A percentile compares a stretch with the other conserved stretches of the same genome.
These are phyloP conservation scores for Lignosus rhinocerotis DNA, from an alignment of 1,284 basidiomycete genomes.

Conservation along the genomic window DNA sequence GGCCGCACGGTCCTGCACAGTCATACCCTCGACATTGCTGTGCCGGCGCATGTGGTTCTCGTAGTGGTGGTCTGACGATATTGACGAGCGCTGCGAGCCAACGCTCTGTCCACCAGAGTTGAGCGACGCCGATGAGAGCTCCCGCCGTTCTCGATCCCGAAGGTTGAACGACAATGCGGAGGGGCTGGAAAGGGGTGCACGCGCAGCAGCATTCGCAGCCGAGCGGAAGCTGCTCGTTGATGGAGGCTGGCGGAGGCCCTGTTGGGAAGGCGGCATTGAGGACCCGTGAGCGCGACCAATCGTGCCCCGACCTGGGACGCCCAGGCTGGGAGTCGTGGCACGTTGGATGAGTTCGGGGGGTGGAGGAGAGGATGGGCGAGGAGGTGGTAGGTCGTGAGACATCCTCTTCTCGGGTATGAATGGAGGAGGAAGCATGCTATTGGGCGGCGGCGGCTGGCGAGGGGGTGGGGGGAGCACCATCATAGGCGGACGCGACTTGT, in stretches of 20 bases:
- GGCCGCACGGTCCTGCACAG: slow-evolving; percentile 31
- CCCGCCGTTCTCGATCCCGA: slow-evolving; percentile 51
- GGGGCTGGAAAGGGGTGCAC: slow-evolving; percentile 45
- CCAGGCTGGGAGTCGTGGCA: slow-evolving; percentile 81
- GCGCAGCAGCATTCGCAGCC: slow-evolving; percentile 55
- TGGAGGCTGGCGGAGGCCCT: slow-evolving; percentile 66
- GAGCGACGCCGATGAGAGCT: slow-evolving; percentile 66
- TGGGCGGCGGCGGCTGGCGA: slow-evolving; percentile 73
- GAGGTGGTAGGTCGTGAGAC: slow-evolving; percentile 63
- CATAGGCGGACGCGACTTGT: slow-evolving; percentile 80
- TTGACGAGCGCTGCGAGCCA: slow-evolving; percentile 71
- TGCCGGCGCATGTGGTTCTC: slow-evolving; percentile 37
- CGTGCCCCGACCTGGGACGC: slow-evolving; percentile 52
- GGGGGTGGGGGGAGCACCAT: slow-evolving; percentile 87
- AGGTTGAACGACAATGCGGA: slow-evolving; percentile 45
- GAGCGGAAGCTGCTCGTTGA: slow-evolving; percentile 83
- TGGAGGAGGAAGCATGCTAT: slow-evolving; percentile 70
- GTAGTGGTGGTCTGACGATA: slow-evolving; percentile 72
- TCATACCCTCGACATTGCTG: slow-evolving; percentile 24
- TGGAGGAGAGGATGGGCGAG: slow-evolving; percentile 85
- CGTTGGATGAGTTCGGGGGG: slow-evolving; percentile 86
- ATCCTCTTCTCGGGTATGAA: slow-evolving; percentile 72
- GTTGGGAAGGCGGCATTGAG: slow-evolving; percentile 69
- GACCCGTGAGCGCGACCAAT: slow-evolving; percentile 59
- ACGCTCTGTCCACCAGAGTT: slow-evolving; percentile 59